Evolutionary conservation across 768 basidiomycete genomes (phyloP), one percentile per base, ranked within the genome.

Genomic region (Rhizopogon vesiculosus): DNA sequence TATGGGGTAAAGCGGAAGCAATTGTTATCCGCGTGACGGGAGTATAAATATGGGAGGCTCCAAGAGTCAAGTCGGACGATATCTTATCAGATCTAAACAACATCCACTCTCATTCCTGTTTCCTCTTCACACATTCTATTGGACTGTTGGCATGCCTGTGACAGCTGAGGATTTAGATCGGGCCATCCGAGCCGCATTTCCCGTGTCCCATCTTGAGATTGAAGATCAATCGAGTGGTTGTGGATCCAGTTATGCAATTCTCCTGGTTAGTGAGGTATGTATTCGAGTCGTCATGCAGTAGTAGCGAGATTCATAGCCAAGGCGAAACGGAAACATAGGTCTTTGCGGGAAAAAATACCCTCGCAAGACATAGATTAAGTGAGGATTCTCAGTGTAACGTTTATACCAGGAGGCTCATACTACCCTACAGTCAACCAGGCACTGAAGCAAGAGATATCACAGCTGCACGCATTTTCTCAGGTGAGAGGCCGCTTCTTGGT

Each of bases 391-490:
- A 2, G 15, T 8, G 16, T 16, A 19, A n/a, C n/a, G 16, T 35
- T 15, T 12, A 50, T 53, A 48, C 41, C 54, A 42, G 59, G 60
- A 59, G 55, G 45, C 52, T 40, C 19, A 51, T 52, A 43, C 7
- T 52, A 43, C 7, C 46, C 28, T 16, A 3, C 57, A 93, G 91
- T 93, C 56, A 92, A 93, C 62, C 85, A 90, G 22, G 64, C 85
- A 8, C 66, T 93, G 63, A 92, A 89, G 72, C 73, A 72, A 2
- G 76, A 91, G 62, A 91, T 93, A 55, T 75, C 86, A 0, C 81
- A 86, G 55, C 85, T 93, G 80, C 91, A 93, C 62, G 91, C 91
- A 5, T 93, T 93, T 70, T 91, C 91, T 13, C 91, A 93, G 84
- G 91, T 91, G 60, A 51, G 72, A 48, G 22, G 44, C 12, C 38